A percentile compares a stretch with the other conserved stretches of the same genome.
phyloP scores from a whole-genome alignment of 202 grass and related monocot species.

The Panicum virgatum region DNA sequence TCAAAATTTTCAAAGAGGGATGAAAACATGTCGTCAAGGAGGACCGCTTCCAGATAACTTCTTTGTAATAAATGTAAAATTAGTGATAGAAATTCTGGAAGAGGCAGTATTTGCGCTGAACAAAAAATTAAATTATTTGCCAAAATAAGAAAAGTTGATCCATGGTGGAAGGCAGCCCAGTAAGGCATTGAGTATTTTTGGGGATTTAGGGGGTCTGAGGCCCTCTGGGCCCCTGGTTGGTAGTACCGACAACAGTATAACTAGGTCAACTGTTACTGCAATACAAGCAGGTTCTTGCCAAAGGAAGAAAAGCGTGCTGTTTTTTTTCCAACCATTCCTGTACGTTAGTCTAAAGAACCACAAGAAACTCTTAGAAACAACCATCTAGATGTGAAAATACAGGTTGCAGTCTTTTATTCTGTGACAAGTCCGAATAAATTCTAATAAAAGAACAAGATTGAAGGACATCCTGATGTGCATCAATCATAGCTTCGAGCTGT shows the following conservation, averaged over 20 bases:
- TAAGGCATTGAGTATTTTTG: too few species aligned
- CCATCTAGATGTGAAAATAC: neutral
- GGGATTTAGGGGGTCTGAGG: too few species aligned
- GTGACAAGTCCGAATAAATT: neutral
- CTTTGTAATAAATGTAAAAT: neutral
- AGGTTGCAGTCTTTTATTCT: neutral
- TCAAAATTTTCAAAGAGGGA: neutral
- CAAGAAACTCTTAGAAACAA: neutral
- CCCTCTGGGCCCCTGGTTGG: too few species aligned
- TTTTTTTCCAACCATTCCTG: neutral
- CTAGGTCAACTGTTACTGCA: too few species aligned
- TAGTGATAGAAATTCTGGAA: neutral
- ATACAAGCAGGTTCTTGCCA: too few species aligned
- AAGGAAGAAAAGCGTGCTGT: too few species aligned
- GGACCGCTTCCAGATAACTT: neutral
- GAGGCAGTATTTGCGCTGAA: neutral
- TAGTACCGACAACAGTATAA: too few species aligned
- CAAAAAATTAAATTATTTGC: too few species aligned
- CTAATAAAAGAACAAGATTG: neutral
- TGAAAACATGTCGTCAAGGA: neutral
- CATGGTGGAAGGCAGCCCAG: too few species aligned
- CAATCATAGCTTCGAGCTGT: neutral
- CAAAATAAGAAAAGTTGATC: too few species aligned
- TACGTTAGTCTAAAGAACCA: neutral
- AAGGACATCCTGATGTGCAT: neutral